These are phyloP conservation scores for Rheum nobile DNA, from an alignment of 148 eudicot genomes.

Conservation along the genomic window DNA sequence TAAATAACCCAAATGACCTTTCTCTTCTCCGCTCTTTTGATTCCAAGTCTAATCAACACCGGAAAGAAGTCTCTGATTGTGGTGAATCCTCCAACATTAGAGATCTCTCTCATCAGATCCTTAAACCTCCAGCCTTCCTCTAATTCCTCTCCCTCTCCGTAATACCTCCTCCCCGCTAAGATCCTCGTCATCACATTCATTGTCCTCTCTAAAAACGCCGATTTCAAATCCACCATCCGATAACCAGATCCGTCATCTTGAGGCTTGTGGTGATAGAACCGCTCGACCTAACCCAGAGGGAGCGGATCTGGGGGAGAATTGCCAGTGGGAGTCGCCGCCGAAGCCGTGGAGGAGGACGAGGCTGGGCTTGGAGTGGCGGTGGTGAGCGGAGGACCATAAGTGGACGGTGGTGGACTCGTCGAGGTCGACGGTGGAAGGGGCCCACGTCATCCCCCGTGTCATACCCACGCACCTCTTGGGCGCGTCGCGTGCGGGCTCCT, in stretches of 20 bases:
- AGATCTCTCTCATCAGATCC: constrained; percentile 10
- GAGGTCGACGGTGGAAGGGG: constrained; percentile 32
- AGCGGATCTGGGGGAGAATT: constrained; percentile 27
- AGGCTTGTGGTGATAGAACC: background rate
- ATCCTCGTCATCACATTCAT: constrained; percentile 25
- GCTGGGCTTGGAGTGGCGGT: constrained; percentile 27
- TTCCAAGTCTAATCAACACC: constrained; percentile 19
- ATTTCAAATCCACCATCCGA: constrained; percentile 21
- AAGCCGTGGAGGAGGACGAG: constrained; percentile 55
- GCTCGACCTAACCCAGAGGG: too few species aligned
- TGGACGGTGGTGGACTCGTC: constrained; percentile 46
- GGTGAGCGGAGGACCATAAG: constrained; percentile 29
- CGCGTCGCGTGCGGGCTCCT: background rate
- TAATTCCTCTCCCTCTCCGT: constrained; percentile 14
- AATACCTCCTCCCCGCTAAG: constrained; percentile 24
- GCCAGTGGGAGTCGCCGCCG: constrained; percentile 50
- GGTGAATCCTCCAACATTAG: background rate
- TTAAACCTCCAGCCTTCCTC: constrained; percentile 15
- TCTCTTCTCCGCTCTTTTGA: background rate
- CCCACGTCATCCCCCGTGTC: background rate
- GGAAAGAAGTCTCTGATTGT: constrained; percentile 18
- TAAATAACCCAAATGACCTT: too few species aligned
- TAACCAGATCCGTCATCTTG: background rate
- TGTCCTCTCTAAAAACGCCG: constrained; percentile 19
- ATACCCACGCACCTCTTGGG: background rate